phyloP scores from a whole-genome alignment of 192 early-diverging fungal species.

The Rhizophagus clarus region DNA sequence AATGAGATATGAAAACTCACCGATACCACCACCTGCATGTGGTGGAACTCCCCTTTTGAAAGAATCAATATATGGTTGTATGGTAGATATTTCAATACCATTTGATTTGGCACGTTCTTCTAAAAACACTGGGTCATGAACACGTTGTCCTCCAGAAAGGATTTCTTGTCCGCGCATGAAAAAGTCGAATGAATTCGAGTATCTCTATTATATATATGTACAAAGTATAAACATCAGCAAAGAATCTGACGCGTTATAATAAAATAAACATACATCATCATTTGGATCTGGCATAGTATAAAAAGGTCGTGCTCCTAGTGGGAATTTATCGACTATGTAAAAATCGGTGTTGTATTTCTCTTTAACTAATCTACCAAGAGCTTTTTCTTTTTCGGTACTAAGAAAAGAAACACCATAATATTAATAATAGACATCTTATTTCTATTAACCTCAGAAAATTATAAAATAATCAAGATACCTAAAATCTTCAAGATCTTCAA shows the following conservation, averaged over 20 bases:
- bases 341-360: slow-evolving; percentile 97
- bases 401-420: not conserved
- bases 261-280: slow-evolving; percentile 50
- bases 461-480: slow-evolving; percentile 43
- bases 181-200: slow-evolving; percentile 99
- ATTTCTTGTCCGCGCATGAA: slow-evolving; percentile 99
- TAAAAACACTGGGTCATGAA: slow-evolving; percentile 87
- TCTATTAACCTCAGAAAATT: slow-evolving; percentile 19
- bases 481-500: slow-evolving; percentile 93
- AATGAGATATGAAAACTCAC: slow-evolving; percentile 34
- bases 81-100: slow-evolving; percentile 74
- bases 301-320: slow-evolving; percentile 92
- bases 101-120: slow-evolving; percentile 76
- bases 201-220: slow-evolving; percentile 58
- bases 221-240: not conserved
- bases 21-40: slow-evolving; percentile 97
- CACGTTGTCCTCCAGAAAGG: slow-evolving; percentile 97
- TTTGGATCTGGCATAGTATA: slow-evolving; percentile 99
- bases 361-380: slow-evolving; percentile 85
- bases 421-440: not conserved
- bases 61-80: slow-evolving; percentile 90
- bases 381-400: slow-evolving; percentile 82
- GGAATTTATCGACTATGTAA: slow-evolving; percentile 99
- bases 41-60: slow-evolving; percentile 97
- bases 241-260: slow-evolving; percentile 21